Base-by-base conservation (phyloP, 2,329 filamentous ascomycete species). In the Alternaria atra region DNA sequence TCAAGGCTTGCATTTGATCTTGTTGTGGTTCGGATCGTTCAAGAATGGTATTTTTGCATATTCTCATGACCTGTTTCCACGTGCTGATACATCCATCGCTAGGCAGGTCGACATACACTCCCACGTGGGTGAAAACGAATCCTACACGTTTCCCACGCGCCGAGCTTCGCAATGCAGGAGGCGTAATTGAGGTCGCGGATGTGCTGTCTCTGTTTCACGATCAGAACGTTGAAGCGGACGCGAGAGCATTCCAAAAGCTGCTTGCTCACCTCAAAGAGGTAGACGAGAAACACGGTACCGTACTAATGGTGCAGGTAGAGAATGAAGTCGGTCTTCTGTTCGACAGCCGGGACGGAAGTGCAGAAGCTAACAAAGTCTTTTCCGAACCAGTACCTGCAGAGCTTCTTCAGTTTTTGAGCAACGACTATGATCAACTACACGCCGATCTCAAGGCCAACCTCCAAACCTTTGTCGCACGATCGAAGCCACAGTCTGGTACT, bases 271-370 rank as follows among this genome's bases (percentile, higher is more conserved):
- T 83, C 10, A 79, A 80, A 6, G 72, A 82, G 3, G 67, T 86
- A 5, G 84, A 86, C 46, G 73, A 72, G 1, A 69, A 78, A 10
- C 77, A 86, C 43, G 79, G 75, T 3, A 87, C 84, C 0, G 84
- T 87, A 0, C 63, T 87, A 2, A 86, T 86, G 85, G 80, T 86
- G 0, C 85, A 87, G 62, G 84, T 87, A n/a, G 83, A 87, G 70
- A 87, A 87, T 42, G 85, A 87, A 72, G 80, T 79, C 0, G 85
- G 85, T 0, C 60, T 86, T 0, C 73, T 86, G 0, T 64, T 85
- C 81, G 7, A 77, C 84, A 23, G 85, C 86, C 64, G 74, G 81
- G 3, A 82, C 79, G 3, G 66, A 67, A 1, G 68, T 69, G 84
- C 83, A 2, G 75, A 84, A 17, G 69, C 77, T 50, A 76, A 67